A percentile compares a stretch with the other conserved stretches of the same genome.
Evolutionary conservation across 2,329 filamentous ascomycete species (phyloP).

Genomic region (Colletotrichum horii): DNA sequence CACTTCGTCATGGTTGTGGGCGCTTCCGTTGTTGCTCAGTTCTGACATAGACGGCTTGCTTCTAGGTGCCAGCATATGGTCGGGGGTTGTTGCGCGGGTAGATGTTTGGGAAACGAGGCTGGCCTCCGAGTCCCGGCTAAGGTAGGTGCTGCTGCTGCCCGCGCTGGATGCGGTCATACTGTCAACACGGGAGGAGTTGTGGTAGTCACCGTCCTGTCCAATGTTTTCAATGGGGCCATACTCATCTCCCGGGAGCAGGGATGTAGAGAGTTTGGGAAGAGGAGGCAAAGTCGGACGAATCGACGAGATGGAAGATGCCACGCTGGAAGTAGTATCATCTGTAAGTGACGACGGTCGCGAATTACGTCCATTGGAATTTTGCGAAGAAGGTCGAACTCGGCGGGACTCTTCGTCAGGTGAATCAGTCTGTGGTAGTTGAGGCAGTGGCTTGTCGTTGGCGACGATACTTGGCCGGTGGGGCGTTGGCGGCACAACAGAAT

Average conservation of each 20-base stretch:
- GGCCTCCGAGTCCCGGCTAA: conserved; percentile 80
- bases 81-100: conserved; percentile 87
- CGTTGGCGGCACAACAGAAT: conserved; percentile 26
- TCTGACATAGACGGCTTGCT: conserved; percentile 70
- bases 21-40: conserved; percentile 69
- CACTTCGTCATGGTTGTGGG: conserved; percentile 70
- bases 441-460: conserved; percentile 68
- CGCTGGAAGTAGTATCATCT: conserved; percentile 47
- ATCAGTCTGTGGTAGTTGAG: conserved; percentile 65
- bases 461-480: conserved; percentile 42
- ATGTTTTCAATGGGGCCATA: conserved; percentile 53
- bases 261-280: conserved; percentile 62
- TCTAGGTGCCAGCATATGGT: conserved; percentile 60
- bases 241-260: conserved; percentile 51
- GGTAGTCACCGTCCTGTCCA: conserved; percentile 55
- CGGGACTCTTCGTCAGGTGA: conserved; percentile 35
- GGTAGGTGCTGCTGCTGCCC: conserved; percentile 79
- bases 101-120: conserved; percentile 83
- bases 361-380: conserved; percentile 35
- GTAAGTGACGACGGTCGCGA: conserved; percentile 49
- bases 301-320: conserved; percentile 52
- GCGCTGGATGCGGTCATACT: conserved; percentile 78
- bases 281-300: conserved; percentile 56
- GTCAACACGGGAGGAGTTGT: conserved; percentile 63
- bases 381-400: conserved; percentile 20